Evolutionary conservation across 306 rosid genomes (phyloP), one percentile per base, ranked within the genome.

Genomic region (Corylus americana): DNA sequence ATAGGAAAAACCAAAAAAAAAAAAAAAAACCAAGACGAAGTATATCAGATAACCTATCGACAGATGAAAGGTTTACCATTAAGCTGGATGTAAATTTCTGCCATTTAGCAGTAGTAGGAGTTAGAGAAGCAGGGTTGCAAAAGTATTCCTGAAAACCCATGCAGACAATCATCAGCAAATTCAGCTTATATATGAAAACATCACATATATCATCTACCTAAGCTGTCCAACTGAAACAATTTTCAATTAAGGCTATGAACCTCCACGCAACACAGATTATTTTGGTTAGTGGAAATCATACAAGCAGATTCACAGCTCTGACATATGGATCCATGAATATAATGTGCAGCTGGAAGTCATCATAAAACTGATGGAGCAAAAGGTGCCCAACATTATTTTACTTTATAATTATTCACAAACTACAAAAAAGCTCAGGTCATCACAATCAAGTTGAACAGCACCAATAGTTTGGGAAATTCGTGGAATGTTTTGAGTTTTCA

Each of bases 21-120:
- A 77, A 12, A 37, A 71, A 12, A 29, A 67, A 10, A 27, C 8
- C 4, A 64, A 39, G 37, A 13, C 71, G 6, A 57, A 68, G 63
- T 27, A 63, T 17, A 35, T 85, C 42, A 73, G 9, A 76, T 54
- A 75, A 50, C 47, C 66, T 13, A 77, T 39, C 18, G 49, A 25
- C 47, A 85, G 74, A 79, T 50, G 70, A 57, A 42, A 50, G 69
- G 20, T 62, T 82, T 86, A 94, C 98, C 93, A 72, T 81, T 86
- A 94, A 91, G 83, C 93, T 85, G 77, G 95, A 87, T 55, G 91
- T 82, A 79, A 94, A 94, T 73, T 90, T 94, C 85, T 88, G 91
- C 98, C 98, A 94, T 97, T 89, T 94, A 20, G 86, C 63, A 13
- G 93, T 83, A 85, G 90, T 83, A 71, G 87, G 88, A 78, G 75